A percentile compares a stretch with the other conserved stretches of the same genome.
Conservation (phyloP, 345 rosid species). For the Iberis pinnata region DNA sequence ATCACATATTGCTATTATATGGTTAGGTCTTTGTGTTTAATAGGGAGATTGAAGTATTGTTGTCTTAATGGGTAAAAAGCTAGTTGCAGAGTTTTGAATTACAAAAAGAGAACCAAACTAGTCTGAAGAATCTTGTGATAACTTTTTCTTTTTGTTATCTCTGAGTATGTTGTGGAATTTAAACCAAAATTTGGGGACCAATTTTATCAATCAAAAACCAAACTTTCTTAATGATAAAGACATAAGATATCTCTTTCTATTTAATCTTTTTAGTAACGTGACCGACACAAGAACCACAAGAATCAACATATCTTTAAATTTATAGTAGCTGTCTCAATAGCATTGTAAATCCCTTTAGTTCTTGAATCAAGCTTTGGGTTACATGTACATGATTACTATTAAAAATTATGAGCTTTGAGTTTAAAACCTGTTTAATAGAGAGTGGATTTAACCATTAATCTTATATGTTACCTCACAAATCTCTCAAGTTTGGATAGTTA, state of each 20-base stretch:
- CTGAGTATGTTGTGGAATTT: neutral
- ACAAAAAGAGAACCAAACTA: slow-evolving; percentile 24
- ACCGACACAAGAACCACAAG: slow-evolving; percentile 29
- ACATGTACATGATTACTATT: slow-evolving; percentile 8
- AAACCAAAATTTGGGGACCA: neutral
- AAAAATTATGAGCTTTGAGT: too few relatives aligned
- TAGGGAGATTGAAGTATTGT: slow-evolving; percentile 19
- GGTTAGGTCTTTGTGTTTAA: slow-evolving; percentile 28
- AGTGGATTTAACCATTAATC: too few relatives aligned
- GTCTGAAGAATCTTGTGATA: slow-evolving; percentile 24
- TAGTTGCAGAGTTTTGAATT: slow-evolving; percentile 21
- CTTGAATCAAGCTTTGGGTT: slow-evolving; percentile 19
- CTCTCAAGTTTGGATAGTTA: too few relatives aligned
- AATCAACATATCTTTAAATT: slow-evolving; percentile 21
- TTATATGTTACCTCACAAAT: too few relatives aligned
- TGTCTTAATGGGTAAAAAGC: slow-evolving; percentile 24
- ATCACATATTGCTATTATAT: slow-evolving; percentile 20
- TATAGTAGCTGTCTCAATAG: slow-evolving; percentile 18
- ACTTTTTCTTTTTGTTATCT: neutral
- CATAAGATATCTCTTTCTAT: slow-evolving; percentile 11
- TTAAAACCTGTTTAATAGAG: too few relatives aligned
- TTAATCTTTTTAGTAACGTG: slow-evolving; percentile 22
- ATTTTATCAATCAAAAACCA: slow-evolving; percentile 25
- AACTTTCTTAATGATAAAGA: slow-evolving; percentile 30
- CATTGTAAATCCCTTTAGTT: slow-evolving; percentile 16